A percentile compares a stretch with the other conserved stretches of the same genome.
phyloP scores from a whole-genome alignment of 2,329 filamentous ascomycete species.

The Colletotrichum shisoi region DNA sequence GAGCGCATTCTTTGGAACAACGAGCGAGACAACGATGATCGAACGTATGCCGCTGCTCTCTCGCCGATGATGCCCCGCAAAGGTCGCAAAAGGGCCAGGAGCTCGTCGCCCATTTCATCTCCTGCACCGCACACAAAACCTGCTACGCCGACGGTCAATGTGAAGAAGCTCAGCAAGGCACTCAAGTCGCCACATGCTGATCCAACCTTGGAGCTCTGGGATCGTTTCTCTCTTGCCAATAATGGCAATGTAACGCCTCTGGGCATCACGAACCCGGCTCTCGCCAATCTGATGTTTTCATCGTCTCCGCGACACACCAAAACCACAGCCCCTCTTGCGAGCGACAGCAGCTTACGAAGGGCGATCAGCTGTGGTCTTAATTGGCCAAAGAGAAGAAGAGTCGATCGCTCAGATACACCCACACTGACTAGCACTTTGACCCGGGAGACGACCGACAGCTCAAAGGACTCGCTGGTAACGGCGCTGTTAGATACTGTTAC shows the following conservation, averaged over 20 bases:
- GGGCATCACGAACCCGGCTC: slow-evolving; percentile 62
- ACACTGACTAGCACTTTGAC: slow-evolving; percentile 47
- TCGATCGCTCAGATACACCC: slow-evolving; percentile 57
- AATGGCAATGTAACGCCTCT: slow-evolving; percentile 54
- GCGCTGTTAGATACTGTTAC: slow-evolving; percentile 71
- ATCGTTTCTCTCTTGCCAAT: slow-evolving; percentile 68
- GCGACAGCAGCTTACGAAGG: slow-evolving; percentile 64
- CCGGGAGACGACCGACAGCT: slow-evolving; percentile 57
- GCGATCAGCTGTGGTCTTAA: slow-evolving; percentile 74
- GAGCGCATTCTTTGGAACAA: slow-evolving; percentile 70
- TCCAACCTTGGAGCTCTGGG: slow-evolving; percentile 79
- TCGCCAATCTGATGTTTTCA: slow-evolving; percentile 73
- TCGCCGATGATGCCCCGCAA: slow-evolving; percentile 60
- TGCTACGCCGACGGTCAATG: slow-evolving; percentile 60
- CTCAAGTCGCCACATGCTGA: slow-evolving; percentile 74
- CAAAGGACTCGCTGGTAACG: slow-evolving; percentile 66
- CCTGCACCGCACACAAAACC: slow-evolving; percentile 60
- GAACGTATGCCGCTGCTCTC: slow-evolving; percentile 51
- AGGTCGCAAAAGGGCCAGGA: slow-evolving; percentile 73
- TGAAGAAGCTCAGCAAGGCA: slow-evolving; percentile 65
- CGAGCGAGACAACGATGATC: slow-evolving; percentile 56
- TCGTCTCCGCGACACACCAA: slow-evolving; percentile 71
- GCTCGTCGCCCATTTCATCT: slow-evolving; percentile 76
- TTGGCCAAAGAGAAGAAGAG: slow-evolving; percentile 74
- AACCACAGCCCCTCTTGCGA: slow-evolving; percentile 50